phyloP scores from a whole-genome alignment of 306 rosid genomes.

The Vigna radiata region DNA sequence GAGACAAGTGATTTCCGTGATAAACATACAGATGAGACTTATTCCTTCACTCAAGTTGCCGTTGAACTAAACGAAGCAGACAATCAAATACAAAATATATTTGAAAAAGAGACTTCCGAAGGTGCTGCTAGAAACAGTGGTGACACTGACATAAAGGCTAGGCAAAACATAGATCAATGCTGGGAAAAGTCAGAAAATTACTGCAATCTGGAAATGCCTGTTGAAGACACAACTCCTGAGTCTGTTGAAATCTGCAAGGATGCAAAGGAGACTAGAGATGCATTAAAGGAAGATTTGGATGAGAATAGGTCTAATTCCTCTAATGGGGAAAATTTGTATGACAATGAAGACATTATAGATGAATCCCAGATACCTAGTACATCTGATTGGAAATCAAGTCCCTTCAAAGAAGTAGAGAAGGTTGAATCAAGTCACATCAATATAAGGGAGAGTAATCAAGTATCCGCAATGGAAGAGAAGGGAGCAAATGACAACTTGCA shows the following conservation, averaged over 20 bases:
- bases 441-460: conserved; percentile 47
- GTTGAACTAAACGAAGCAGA: conserved; percentile 45
- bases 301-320: conserved; percentile 48
- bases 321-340: conserved; percentile 51
- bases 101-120: conserved; percentile 38
- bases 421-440: conserved; percentile 39
- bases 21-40: conserved; percentile 49
- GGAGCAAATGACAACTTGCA: conserved; percentile 44
- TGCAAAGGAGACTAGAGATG: conserved; percentile 52
- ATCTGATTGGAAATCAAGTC: conserved; percentile 48
- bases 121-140: conserved; percentile 40
- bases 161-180: conserved; percentile 50
- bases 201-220: conserved; percentile 41
- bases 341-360: conserved; percentile 35
- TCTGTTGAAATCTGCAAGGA: conserved; percentile 42
- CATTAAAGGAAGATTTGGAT: conserved; percentile 50
- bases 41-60: conserved; percentile 46
- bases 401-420: conserved; percentile 48
- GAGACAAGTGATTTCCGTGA: conserved; percentile 47
- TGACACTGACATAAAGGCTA: conserved; percentile 46
- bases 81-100: conserved; percentile 49
- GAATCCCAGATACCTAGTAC: conserved; percentile 52
- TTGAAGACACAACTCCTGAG: conserved; percentile 58
- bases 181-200: conserved; percentile 47
- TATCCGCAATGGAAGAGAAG: conserved; percentile 52